phyloP scores from a whole-genome alignment of 306 rosid genomes.

The Clitoria ternatea region DNA sequence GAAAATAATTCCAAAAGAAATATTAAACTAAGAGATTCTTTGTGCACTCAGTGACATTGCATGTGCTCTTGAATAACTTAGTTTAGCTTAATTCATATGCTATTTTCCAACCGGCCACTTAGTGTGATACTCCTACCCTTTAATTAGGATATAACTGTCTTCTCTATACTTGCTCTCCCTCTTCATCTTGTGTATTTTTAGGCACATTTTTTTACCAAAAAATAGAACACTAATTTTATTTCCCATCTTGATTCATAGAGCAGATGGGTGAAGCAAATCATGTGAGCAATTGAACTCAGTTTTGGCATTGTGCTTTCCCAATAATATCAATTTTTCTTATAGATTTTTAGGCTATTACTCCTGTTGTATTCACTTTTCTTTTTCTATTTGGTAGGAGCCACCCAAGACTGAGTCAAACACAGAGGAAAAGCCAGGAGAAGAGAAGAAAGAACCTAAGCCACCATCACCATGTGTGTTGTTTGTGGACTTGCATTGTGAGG shows the following conservation, averaged over 20 bases:
- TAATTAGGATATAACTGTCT: conserved; percentile 20
- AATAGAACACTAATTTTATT: conserved; percentile 6
- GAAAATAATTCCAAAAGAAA: conserved; percentile 27
- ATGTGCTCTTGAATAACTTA: conserved; percentile 54
- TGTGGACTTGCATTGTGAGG: conserved; percentile 84
- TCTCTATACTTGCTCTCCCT: conserved; percentile 7
- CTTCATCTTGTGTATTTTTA: background rate
- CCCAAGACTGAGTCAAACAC: conserved; percentile 23
- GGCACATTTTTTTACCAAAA: background rate
- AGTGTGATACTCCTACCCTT: conserved; percentile 12
- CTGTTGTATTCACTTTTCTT: background rate
- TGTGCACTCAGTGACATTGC: conserved; percentile 41
- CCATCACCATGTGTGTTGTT: conserved; percentile 57
- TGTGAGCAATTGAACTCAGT: conserved; percentile 43
- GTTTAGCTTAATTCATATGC: conserved; percentile 34
- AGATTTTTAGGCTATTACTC: background rate
- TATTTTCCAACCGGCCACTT: conserved; percentile 36
- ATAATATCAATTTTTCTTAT: background rate
- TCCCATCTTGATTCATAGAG: background rate
- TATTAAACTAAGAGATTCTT: conserved; percentile 37
- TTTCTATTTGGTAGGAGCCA: conserved; percentile 25
- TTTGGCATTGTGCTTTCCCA: conserved; percentile 18
- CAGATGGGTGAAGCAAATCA: conserved; percentile 70
- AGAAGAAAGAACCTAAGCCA: conserved; percentile 58
- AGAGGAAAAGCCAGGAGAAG: conserved; percentile 31